phyloP scores from a whole-genome alignment of 495 filamentous ascomycete genomes.

The Tuber indicum region DNA sequence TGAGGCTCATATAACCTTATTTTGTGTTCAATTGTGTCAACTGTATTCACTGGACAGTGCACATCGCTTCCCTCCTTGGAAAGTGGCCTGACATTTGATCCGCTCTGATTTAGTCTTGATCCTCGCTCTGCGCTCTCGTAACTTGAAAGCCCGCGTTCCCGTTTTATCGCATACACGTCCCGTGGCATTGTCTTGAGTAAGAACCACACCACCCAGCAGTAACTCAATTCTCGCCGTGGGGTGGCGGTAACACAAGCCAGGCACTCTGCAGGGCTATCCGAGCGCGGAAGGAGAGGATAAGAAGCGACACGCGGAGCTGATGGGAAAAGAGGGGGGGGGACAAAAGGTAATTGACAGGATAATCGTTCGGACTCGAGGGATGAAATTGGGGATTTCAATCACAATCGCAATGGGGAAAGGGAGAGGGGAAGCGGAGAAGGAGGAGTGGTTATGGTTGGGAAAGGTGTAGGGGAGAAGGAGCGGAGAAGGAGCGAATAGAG shows the following conservation, averaged over 20 bases:
- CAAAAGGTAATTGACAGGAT: not conserved
- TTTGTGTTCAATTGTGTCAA: not conserved
- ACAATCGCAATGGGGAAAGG: not conserved
- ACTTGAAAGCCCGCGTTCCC: not conserved
- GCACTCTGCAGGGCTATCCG: not conserved
- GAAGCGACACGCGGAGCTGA: not conserved
- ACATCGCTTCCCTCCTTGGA: not conserved
- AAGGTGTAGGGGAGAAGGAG: not conserved
- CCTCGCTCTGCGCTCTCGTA: not conserved
- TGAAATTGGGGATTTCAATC: not conserved
- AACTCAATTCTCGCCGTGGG: not conserved
- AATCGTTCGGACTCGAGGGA: not conserved
- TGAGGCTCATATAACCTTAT: not conserved
- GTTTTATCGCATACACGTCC: not conserved
- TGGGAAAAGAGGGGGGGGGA: not conserved
- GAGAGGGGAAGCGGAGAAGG: not conserved
- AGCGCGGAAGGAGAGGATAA: not conserved
- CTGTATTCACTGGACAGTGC: not conserved
- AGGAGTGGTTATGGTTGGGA: not conserved
- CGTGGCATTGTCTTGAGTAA: not conserved
- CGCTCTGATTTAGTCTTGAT: not conserved
- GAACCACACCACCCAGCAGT: not conserved
- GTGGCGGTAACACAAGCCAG: no score
- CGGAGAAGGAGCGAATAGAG: no score
- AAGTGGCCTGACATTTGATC: not conserved